Evolutionary conservation across 2,329 filamentous ascomycete species (phyloP), one percentile per base, ranked within the genome.

Genomic region (Plenodomus tracheiphilus): DNA sequence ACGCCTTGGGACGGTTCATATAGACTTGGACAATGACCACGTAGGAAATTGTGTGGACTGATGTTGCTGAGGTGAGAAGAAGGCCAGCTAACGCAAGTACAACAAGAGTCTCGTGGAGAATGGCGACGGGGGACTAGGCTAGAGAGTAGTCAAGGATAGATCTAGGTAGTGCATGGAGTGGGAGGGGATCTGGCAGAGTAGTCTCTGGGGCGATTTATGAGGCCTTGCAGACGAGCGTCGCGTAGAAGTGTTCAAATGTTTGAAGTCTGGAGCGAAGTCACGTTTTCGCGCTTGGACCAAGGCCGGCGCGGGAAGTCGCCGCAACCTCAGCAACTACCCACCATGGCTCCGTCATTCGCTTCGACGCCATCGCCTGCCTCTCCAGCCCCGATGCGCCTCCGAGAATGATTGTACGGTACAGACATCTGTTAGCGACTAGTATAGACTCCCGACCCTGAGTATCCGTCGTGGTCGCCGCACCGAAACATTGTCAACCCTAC

Each of bases 331-430:
- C 44, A n/a, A 40, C 51, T 51, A 48, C 46, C 61, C 44, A 49
- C 35, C 40, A 47, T 55, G 47, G 48, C 47, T 35, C 43, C 51
- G 47, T 49, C 52, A 47, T 53, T 56, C 43, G 48, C 55, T 41
- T 39, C 51, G 47, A 49, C 58, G 54, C 59, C 61, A 55, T 56
- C 56, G 39, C 48, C 38, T 46, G 43, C 49, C 48, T 42, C 40
- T 38, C 46, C 40, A 54, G 60, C 45, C 52, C 51, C 59, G 53
- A 72, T 72, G 68, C 57, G 51, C 51, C 55, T 56, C 62, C 59
- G 59, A 71, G 63, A 59, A 73, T 73, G 70, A 73, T 72, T 72
- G 68, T 73, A 59, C 64, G 69, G 56, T 68, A 70, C 58, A 62
- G 66, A 63, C 64, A 66, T 50, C 56, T 69, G 57, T 54, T 70